These are phyloP conservation scores for Cocos nucifera DNA, from an alignment of 176 grass and related monocot genomes.

Conservation along the genomic window DNA sequence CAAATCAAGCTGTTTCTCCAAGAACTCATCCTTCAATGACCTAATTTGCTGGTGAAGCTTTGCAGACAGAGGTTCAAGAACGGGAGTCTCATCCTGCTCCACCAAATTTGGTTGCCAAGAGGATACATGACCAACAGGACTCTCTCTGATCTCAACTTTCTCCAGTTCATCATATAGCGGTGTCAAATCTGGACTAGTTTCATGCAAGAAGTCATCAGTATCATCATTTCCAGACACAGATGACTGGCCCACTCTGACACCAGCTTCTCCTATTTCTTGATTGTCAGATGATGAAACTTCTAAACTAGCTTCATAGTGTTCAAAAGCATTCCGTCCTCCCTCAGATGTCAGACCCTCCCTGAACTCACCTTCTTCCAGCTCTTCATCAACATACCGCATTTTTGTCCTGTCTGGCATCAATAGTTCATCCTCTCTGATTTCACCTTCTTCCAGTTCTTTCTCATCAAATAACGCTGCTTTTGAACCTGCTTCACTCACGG, in stretches of 20 bases:
- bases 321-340: no score
- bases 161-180: conserved; percentile 18
- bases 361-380: no score
- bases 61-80: no score
- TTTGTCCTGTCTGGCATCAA: neutral
- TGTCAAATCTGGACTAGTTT: conserved; percentile 9
- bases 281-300: conserved; percentile 12
- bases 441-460: conserved; percentile 41
- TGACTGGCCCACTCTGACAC: conserved; percentile 4
- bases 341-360: no score
- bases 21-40: conserved; percentile 5
- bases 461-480: conserved; percentile 2
- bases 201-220: neutral
- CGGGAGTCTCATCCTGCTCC: neutral
- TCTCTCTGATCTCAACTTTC: conserved; percentile 21
- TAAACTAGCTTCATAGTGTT: conserved; percentile 1
- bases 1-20: conserved; percentile 25
- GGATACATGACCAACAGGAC: conserved; percentile 7
- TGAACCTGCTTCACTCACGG: neutral
- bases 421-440: conserved; percentile 26
- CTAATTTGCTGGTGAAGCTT: neutral
- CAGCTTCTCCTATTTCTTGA: conserved; percentile 4
- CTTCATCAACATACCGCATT: no score
- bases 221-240: conserved; percentile 8
- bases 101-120: conserved; percentile 6